phyloP scores from a whole-genome alignment of 2,329 filamentous ascomycete species.

The Fusarium marasasianum region DNA sequence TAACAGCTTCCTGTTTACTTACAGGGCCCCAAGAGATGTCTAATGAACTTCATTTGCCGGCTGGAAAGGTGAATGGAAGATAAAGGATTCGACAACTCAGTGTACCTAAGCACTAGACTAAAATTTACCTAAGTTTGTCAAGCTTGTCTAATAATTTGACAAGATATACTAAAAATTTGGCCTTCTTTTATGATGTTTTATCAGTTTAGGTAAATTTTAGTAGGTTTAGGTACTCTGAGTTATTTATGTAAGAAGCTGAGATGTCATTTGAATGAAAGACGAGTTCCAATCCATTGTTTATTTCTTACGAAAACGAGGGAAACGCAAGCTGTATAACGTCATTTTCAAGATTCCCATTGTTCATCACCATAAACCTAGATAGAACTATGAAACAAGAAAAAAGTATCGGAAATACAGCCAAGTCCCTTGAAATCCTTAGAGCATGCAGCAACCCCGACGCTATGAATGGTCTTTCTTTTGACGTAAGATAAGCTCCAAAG shows the following conservation, averaged over 20 bases:
- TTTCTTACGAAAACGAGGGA: neutral
- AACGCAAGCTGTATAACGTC: constrained; percentile 11
- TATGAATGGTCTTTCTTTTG: constrained; percentile 40
- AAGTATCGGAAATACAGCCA: constrained; percentile 8
- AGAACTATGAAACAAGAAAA: constrained; percentile 21
- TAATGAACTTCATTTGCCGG: neutral
- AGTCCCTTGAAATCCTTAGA: constrained; percentile 14
- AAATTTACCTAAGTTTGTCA: neutral
- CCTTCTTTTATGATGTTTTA: neutral
- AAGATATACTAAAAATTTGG: neutral
- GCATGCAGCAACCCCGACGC: constrained; percentile 39
- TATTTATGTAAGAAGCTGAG: neutral
- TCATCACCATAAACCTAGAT: constrained; percentile 37
- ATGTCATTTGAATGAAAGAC: neutral
- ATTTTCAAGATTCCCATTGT: constrained; percentile 37
- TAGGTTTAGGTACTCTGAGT: neutral
- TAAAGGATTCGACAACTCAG: neutral
- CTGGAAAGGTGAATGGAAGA: neutral
- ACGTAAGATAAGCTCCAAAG: constrained; percentile 16
- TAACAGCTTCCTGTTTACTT: neutral
- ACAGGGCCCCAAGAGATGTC: neutral
- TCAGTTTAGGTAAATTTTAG: neutral
- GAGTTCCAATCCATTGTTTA: neutral
- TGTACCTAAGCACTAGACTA: neutral
- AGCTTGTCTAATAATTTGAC: neutral